Evolutionary conservation across 768 basidiomycete genomes (phyloP).

Genomic region (Tricholoma sp.): DNA sequence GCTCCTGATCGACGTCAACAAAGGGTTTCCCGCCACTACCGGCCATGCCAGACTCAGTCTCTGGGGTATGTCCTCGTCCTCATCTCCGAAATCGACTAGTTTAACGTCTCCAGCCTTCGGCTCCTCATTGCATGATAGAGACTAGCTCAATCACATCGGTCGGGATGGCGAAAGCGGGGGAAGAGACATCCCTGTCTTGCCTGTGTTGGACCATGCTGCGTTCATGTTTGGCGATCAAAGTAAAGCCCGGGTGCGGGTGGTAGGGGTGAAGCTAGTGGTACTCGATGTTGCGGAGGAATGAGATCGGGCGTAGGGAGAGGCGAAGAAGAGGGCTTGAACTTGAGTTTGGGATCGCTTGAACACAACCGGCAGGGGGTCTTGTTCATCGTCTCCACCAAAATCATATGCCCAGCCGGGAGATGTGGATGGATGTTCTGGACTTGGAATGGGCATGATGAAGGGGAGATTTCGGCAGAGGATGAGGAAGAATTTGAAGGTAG

Average conservation of each 20-base stretch:
- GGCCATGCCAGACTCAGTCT: neutral
- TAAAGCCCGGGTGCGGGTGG: neutral
- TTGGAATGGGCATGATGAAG: slow-evolving; percentile 8
- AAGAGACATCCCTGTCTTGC: neutral
- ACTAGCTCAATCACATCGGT: neutral
- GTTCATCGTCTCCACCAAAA: slow-evolving; percentile 6
- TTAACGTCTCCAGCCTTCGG: neutral
- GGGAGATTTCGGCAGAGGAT: neutral
- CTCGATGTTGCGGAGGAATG: neutral
- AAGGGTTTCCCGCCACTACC: no score
- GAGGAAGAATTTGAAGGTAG: slow-evolving; percentile 13
- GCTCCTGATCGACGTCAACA: neutral
- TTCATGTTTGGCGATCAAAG: neutral
- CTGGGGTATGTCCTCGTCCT: neutral
- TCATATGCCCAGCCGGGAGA: slow-evolving; percentile 13
- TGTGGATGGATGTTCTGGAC: neutral
- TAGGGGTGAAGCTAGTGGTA: neutral
- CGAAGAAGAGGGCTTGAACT: neutral
- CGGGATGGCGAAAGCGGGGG: neutral
- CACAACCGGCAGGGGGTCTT: slow-evolving; percentile 6
- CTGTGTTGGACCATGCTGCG: neutral
- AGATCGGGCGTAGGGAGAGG: neutral
- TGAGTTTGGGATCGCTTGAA: slow-evolving; percentile 10
- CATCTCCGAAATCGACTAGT: slow-evolving; percentile 7
- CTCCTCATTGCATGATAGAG: neutral